Evolutionary conservation across 2,329 filamentous ascomycete genomes (phyloP), one percentile per base, ranked within the genome.

Genomic region (Penicillium sp.): DNA sequence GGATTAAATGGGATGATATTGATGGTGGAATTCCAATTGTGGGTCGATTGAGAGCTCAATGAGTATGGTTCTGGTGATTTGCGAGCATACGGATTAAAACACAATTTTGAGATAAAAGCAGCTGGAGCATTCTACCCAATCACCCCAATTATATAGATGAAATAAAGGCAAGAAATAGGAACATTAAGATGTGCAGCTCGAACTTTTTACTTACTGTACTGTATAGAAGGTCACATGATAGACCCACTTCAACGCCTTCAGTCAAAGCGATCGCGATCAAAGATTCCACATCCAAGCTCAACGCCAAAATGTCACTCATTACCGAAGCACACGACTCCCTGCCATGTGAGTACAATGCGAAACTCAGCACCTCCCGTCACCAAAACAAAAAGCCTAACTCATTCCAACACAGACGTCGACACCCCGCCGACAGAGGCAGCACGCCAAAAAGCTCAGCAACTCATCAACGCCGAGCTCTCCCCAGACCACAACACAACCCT

Each of bases 391-490:
- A n/a, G n/a, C n/a, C 57, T 61, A 62, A 61, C 46, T 8, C 28
- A 36, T 46, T 37, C 26, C 72, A n/a, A n/a, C n/a, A n/a, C n/a
- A 95, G 91, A 96, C 76, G 88, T 97, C 72, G 93, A 99, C 77
- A 68, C 80, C 16, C 84, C 88, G 49, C 88, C 89, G 36, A 87
- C 87, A 5, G 62, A 71, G 40, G 58, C 67, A 47, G 84, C 86
- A 66, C 85, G 90, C 67, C 76, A 81, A 52, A 82, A 85, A 58
- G 91, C 91, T 53, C 80, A 86, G 72, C 77, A 84, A 59, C 84
- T 93, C 60, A 88, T 97, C 64, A 71, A 81, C 56, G 77, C 83
- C 67, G 90, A 95, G 69, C 79, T 88, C 48, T 67, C 81, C 26
- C 56, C 77, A 14, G 75, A 81, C 55, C 72, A 81, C 66, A 64